Base-by-base conservation (phyloP, 495 filamentous ascomycete genomes). In the Astrothelium macrocarpum region DNA sequence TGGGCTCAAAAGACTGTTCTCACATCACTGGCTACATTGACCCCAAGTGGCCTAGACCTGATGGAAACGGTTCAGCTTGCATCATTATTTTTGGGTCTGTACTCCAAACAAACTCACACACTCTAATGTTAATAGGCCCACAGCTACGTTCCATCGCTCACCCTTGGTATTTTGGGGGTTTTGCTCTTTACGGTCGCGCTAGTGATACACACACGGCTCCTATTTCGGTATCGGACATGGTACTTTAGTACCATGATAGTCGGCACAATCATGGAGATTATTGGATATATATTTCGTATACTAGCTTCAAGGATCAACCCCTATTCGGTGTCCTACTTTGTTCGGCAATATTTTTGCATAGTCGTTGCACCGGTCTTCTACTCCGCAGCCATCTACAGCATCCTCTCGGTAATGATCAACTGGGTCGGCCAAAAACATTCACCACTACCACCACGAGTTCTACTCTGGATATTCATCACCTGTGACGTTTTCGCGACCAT, bases 321-420 rank as follows among this genome's bases (percentile, higher is more conserved):
- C 0, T 82, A 83, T 71, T 62, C 53, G 64, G 71, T 83, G 25
- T 75, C 76, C 59, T 81, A 77, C 71, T 83, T 83, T 62, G 76
- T 83, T 32, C 58, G 81, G n/a, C 80, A 83, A 64, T 83, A 83
- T 71, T 84, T 83, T 73, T 81, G 81, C 74, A 81, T 84, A 64
- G 81, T 84, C 61, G 77, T 78, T 9, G 81, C 81, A 5, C 81
- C 81, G 11, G 81, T 84, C 25, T 80, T 83, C 67, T 73, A 83
- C 68, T 70, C 76, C n/a, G 81, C 81, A 0, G 76, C 73, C 9
- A 78, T 84, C 60, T 84, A 84, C 73, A 79, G 61, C 23, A 25
- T 67, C 53, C 31, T 83, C 14, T 75, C 73, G 0, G 68, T 67
- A 20, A 53, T 83, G 14, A 82, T 84, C 59, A 66, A 65, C 31